A percentile compares a stretch with the other conserved stretches of the same genome.
Conservation (phyloP, 2,329 filamentous ascomycete genomes). For the Ampelomyces quisqualis region DNA sequence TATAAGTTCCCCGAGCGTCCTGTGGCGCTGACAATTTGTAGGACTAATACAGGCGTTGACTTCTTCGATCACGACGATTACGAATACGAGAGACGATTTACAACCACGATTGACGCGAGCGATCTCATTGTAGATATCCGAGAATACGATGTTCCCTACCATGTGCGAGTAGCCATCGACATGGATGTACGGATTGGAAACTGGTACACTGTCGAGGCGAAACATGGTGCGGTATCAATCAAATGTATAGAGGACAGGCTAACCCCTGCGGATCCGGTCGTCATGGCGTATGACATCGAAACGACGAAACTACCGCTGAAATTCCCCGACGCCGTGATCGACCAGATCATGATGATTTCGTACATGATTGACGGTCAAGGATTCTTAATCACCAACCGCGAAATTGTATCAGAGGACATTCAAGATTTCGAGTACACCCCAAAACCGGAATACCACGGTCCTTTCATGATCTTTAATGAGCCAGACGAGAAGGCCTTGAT, state of each 20-base stretch:
- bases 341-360: slow-evolving; percentile 99
- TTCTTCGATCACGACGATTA: slow-evolving; percentile 85
- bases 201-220: slow-evolving; percentile 95
- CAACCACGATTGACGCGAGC: slow-evolving; percentile 81
- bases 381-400: slow-evolving; percentile 95
- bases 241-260: slow-evolving; percentile 83
- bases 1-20: background rate
- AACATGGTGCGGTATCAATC: slow-evolving; percentile 83
- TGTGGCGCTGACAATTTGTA: slow-evolving; percentile 40
- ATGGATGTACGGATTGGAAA: slow-evolving; percentile 93
- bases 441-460: slow-evolving; percentile 90
- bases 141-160: slow-evolving; percentile 99
- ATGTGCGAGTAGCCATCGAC: slow-evolving; percentile 98
- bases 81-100: slow-evolving; percentile 76
- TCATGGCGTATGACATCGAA: slow-evolving; percentile 99
- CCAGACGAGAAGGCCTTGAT: slow-evolving; percentile 84
- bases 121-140: slow-evolving; percentile 98
- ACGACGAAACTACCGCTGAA: slow-evolving; percentile 94
- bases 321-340: slow-evolving; percentile 90
- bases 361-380: slow-evolving; percentile 99
- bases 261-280: slow-evolving; percentile 90
- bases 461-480: slow-evolving; percentile 98
- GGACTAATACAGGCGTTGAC: slow-evolving; percentile 80
- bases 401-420: slow-evolving; percentile 97
- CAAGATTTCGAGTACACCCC: slow-evolving; percentile 98